Base-by-base conservation (phyloP, 192 early-diverging fungal species). In the Coemansia interrupta region DNA sequence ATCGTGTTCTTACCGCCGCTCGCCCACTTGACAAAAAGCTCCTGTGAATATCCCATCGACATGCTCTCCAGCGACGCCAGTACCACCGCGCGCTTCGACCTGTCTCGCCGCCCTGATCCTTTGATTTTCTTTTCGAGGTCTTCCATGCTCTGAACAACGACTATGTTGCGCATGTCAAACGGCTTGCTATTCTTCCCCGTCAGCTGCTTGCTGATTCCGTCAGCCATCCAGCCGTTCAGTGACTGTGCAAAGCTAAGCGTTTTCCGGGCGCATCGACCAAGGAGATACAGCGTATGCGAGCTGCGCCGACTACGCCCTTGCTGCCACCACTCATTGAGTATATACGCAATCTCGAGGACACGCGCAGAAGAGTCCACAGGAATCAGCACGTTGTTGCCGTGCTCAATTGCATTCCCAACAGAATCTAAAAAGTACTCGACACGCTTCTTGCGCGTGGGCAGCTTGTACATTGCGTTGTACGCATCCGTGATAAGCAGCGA, bases 201-300 rank as follows among this genome's bases (percentile, higher is more conserved):
- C 43, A 97, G 88, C 13, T 86, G 75, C 26, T 84, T 70, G 20
- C 85, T 85, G 17, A 99, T 79, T 24, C 81, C 84, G 46, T 89
- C 84, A 9, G 91, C 87, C 94, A 97, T 96, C 96, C 96, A 99
- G 72, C 95, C 94, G 41, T 90, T 74, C 85, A 95, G 94, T 17
- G 88, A 87, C 54, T 90, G 90, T 0, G 96, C 95, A 70, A 87
- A 87, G 60, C 89, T 85, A 8, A 89, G 81, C n/a, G 87, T 87
- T 13, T 86, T 83, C 55, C 87, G 84, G 49, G 83, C 84, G 48
- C 86, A 87, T 54, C 91, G 81, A 13, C 87, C 83, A 29, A 99
- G 79, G 39, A 96, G 83, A 41, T 90, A 87, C 23, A 94, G 75
- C 23, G 91, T 89, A 56, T 84, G 86, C 5, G 60, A 67, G 52